These are phyloP conservation scores for Lagenaria siceraria DNA, from an alignment of 306 rosid species.

Conservation along the genomic window DNA sequence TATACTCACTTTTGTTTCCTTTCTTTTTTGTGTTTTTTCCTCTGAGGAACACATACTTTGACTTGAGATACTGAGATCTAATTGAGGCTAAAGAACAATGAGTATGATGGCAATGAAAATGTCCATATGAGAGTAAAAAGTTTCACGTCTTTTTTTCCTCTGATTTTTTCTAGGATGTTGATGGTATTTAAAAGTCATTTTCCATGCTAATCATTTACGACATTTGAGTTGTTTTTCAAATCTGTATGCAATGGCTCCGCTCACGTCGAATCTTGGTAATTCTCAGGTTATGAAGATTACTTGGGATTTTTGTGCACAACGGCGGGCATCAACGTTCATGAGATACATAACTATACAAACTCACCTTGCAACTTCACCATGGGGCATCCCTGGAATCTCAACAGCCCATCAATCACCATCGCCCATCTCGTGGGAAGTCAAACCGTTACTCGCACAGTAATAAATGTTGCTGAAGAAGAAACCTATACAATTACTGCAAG, in stretches of 20 bases:
- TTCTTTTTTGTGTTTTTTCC: not conserved
- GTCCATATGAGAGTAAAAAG: not conserved
- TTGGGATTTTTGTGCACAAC: constrained; percentile 95
- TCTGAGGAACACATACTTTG: not conserved
- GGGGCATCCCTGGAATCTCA: constrained; percentile 72
- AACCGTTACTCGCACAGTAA: constrained; percentile 61
- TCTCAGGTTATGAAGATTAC: constrained; percentile 76
- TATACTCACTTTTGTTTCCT: not conserved
- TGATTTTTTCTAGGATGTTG: not conserved
- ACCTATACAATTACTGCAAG: constrained; percentile 66
- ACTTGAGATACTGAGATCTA: not conserved
- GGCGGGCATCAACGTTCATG: constrained; percentile 57
- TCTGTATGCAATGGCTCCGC: not conserved
- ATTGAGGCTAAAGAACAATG: not conserved
- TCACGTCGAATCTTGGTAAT: not conserved
- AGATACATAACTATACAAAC: constrained; percentile 62
- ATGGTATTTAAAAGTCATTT: not conserved
- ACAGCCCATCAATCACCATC: constrained; percentile 78
- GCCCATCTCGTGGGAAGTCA: constrained; percentile 69
- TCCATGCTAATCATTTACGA: not conserved
- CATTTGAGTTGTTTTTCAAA: not conserved
- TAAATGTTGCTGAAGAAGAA: constrained; percentile 83
- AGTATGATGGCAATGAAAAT: not conserved
- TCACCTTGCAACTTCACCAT: constrained; percentile 61
- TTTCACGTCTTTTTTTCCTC: not conserved